Base-by-base conservation (phyloP, 495 filamentous ascomycete genomes). In the Halenospora varia region DNA sequence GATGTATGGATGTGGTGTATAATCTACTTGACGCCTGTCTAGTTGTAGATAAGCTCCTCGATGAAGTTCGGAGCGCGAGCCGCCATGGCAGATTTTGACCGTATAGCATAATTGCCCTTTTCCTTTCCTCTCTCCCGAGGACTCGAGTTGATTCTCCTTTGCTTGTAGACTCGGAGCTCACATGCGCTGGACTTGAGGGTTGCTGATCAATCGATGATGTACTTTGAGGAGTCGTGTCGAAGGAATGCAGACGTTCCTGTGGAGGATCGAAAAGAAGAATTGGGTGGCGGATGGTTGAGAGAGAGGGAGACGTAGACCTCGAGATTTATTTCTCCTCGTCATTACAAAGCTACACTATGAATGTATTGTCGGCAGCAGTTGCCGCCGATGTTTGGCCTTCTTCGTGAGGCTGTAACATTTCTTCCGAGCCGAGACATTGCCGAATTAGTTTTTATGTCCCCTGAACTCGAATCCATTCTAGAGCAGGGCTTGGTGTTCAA, bases 1-100 rank as follows among this genome's bases (percentile, higher is more conserved):
- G n/a, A 45, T 6, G 17, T 45, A 20, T 6, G 42, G 42, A 51
- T 13, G 62, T 59, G 10, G 25, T 59, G 51, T 61, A 65, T n/a
- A 55, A 44, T 54, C 62, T 64, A 23, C 22, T 57, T 20, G 56
- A 53, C 20, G 18, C 52, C 35, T 54, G 41, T 26, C 59, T 62
- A 22, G 50, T 11, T 48, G 59, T 13, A 35, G 13, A 8, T 9
- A 51, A 49, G 26, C 25, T 56, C 52, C 49, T 22, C 6, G 61
- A 51, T 15, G 56, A 53, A 49, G 59, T 62, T 35, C 70, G 71
- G 51, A 76, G 73, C 59, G 73, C 75, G 46, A 70, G 55, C 54
- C 74, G 72, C 76, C 79, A 80, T 61, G 76, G 71, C 18, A 80
- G 59, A 51, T 68, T 74, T 68, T 80, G 77, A 60, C 75, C 73